phyloP scores from a whole-genome alignment of 2,329 filamentous ascomycete genomes.

The Penicillium sp. region DNA sequence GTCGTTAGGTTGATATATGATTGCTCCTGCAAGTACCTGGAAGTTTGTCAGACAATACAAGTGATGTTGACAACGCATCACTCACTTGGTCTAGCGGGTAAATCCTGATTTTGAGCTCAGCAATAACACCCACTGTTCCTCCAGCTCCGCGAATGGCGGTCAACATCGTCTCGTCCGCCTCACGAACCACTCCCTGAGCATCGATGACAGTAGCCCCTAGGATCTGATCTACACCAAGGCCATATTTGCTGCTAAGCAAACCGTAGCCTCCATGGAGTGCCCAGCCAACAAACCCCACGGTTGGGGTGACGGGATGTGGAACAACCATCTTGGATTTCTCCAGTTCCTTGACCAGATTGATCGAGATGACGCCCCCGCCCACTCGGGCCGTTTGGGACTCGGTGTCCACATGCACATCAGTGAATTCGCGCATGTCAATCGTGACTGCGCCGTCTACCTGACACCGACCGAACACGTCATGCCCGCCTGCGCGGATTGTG shows the following conservation, averaged over 20 bases:
- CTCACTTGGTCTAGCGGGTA: constrained; percentile 36
- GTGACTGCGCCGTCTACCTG: constrained; percentile 32
- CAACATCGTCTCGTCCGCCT: constrained; percentile 40
- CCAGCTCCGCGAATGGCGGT: constrained; percentile 44
- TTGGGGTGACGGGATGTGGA: constrained; percentile 18
- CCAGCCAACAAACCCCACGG: constrained; percentile 43
- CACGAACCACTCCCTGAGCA: constrained; percentile 36
- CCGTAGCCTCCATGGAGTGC: constrained; percentile 42
- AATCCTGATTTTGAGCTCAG: constrained; percentile 43
- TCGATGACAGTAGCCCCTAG: constrained; percentile 43
- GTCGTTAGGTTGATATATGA: constrained; percentile 36
- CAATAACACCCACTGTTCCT: constrained; percentile 43
- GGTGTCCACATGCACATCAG: constrained; percentile 28
- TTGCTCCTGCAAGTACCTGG: constrained; percentile 29
- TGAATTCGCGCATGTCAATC: constrained; percentile 43
- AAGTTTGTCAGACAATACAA: neutral
- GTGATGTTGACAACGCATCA: neutral
- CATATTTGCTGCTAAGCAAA: constrained; percentile 29
- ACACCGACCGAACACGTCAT: constrained; percentile 37
- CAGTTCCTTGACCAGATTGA: constrained; percentile 29
- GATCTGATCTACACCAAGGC: constrained; percentile 44
- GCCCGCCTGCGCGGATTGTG: constrained; percentile 38
- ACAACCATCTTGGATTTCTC: constrained; percentile 32
- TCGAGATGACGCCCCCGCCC: constrained; percentile 38
- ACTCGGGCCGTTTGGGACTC: constrained; percentile 32